Base-by-base conservation (phyloP, 1,284 basidiomycete genomes). In the Papiliotrema flavescens region DNA sequence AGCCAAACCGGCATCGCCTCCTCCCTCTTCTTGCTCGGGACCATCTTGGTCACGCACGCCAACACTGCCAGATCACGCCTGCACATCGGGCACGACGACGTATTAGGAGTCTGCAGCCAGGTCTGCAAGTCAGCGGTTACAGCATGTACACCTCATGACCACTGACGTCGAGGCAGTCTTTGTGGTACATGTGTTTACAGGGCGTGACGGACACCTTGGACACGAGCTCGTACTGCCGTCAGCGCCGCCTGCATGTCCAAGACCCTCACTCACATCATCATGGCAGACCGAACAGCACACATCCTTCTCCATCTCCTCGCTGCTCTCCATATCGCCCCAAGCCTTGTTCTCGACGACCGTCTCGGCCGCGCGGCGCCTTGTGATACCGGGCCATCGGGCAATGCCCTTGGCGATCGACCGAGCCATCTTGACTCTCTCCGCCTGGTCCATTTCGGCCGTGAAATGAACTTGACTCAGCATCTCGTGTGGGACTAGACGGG, bases 121-220 rank as follows among this genome's bases (percentile, higher is more conserved):
- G 60, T 62, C 70, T 72, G 51, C 2, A 13, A 23, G 26, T 59
- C 50, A 59, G 56, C 35, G n/a, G 43, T 19, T 41, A 5, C 24
- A 13, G 1, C 9, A 2, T 34, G 5, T 45, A n/a, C 17, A 46
- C 6, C 28, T 34, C 42, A 43, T 14, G 11, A 36, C 26, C 22
- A 40, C 71, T 64, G 36, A 70, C 69, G 11, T 61, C 59, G 1
- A 74, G 60, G 47, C 71, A 72, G 8, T 52, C 46, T 13, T 63
- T 48, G 47, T 74, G 71, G 57, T 70, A 74, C 69, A 74, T 71
- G 61, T 74, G 71, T 40, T 66, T 64, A 54, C 71, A 74, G 0
- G 71, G 68, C 11, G 71, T 74, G 15, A 70, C 47, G 0, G 60
- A 51, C 14, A 69, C 43, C 17, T 54, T 32, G 19, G 60, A 57